Percentiles rank a stretch among this genome's conserved stretches.
phyloP scores from a whole-genome alignment of 2,329 filamentous ascomycete genomes.

The Fusarium sp. region DNA sequence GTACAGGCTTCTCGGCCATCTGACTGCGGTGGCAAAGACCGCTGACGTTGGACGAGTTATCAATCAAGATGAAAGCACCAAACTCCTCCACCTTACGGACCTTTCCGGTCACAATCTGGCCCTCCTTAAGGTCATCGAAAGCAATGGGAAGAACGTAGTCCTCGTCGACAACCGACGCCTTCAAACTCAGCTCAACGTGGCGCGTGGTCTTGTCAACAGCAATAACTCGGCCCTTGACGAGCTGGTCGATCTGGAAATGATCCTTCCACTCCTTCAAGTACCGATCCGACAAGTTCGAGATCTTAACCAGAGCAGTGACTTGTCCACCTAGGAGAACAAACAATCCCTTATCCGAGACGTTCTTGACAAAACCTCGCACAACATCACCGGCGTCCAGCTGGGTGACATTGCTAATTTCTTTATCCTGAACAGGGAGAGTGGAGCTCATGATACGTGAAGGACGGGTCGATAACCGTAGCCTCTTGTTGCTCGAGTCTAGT shows the following conservation, averaged over 20 bases:
- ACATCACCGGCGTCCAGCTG: conserved; percentile 84
- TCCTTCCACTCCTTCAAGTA: conserved; percentile 98
- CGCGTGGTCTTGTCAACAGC: conserved; percentile 77
- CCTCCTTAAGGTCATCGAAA: conserved; percentile 83
- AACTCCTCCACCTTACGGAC: conserved; percentile 95
- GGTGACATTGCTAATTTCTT: conserved; percentile 79
- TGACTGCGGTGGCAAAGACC: conserved; percentile 94
- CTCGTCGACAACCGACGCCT: conserved; percentile 85
- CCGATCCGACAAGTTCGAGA: conserved; percentile 90
- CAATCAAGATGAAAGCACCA: conserved; percentile 93
- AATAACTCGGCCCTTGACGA: conserved; percentile 90
- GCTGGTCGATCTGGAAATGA: conserved; percentile 87
- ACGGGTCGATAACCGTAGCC: conserved; percentile 83
- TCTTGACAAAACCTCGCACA: conserved; percentile 92
- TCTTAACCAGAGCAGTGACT: conserved; percentile 85
- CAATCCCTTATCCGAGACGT: conserved; percentile 89
- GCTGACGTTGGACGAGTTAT: conserved; percentile 89
- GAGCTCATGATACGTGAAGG: conserved; percentile 93
- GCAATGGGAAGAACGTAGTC: conserved; percentile 82
- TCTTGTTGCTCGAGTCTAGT: conserved; percentile 88
- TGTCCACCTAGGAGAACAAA: conserved; percentile 88
- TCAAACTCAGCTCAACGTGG: conserved; percentile 89
- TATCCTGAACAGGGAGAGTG: conserved; percentile 83
- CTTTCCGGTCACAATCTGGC: conserved; percentile 89
- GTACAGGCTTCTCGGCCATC: conserved; percentile 87